Evolutionary conservation across 1,139 yeast species (phyloP).

Genomic region (Saccharomyces hybrid): DNA sequence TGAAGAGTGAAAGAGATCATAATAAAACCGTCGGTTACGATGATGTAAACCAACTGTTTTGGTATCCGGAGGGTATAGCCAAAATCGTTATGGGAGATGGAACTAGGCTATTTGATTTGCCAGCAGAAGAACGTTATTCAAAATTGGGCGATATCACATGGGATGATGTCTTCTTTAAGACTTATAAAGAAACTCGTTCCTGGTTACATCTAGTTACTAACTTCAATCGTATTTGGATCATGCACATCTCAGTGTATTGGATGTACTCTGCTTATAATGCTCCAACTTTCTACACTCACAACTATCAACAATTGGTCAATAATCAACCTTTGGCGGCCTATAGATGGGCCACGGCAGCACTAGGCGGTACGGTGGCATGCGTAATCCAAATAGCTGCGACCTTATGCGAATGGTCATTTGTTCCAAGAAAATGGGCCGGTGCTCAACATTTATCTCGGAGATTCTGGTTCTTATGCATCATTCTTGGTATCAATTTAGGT

Average conservation of each 20-base stretch:
- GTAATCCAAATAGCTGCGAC: slow-evolving; percentile 81
- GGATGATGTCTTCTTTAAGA: slow-evolving; percentile 89
- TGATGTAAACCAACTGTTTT: slow-evolving; percentile 94
- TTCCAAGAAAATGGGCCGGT: slow-evolving; percentile 98
- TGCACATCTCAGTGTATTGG: slow-evolving; percentile 86
- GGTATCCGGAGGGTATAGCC: slow-evolving; percentile 98
- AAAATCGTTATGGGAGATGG: slow-evolving; percentile 89
- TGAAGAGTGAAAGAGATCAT: slow-evolving; percentile 95
- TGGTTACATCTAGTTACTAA: slow-evolving; percentile 95
- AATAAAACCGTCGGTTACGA: slow-evolving; percentile 92
- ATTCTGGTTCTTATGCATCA: slow-evolving; percentile 59
- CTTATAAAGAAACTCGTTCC: slow-evolving; percentile 92
- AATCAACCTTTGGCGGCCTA: slow-evolving; percentile 82
- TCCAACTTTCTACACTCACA: slow-evolving; percentile 79
- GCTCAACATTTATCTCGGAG: slow-evolving; percentile 94
- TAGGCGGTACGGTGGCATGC: slow-evolving; percentile 86
- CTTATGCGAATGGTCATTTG: slow-evolving; percentile 87
- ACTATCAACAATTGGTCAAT: slow-evolving; percentile 75
- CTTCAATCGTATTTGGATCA: slow-evolving; percentile 96
- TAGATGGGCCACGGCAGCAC: slow-evolving; percentile 85
- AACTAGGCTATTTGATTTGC: slow-evolving; percentile 80
- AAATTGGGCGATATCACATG: slow-evolving; percentile 89
- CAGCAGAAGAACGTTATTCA: slow-evolving; percentile 80
- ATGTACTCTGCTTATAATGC: slow-evolving; percentile 91
- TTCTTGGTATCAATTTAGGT: slow-evolving; percentile 66